Base-by-base conservation (phyloP, 805 yeast genomes). In the Candida arabinofermentans region DNA sequence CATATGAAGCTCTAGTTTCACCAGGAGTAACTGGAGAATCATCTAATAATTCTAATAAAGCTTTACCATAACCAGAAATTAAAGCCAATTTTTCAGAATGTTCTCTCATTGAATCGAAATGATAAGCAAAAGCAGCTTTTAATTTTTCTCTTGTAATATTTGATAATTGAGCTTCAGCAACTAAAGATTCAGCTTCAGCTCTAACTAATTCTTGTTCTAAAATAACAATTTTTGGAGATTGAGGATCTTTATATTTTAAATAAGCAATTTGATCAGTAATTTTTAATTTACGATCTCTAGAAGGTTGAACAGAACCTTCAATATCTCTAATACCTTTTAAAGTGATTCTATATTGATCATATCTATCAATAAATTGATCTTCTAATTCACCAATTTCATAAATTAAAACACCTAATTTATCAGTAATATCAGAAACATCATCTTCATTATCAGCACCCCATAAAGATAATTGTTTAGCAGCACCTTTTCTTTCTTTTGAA, bases 401-500 rank as follows among this genome's bases (percentile, higher is more conserved):
- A 61, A 93, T 81, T 53, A 91, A 75, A 42, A 91, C 97, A 64
- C 98, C 98, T 65, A 91, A 79, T 71, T 93, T 90, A 71, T 91
- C 99, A 54, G 98, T 91, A 51, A 91, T 89, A 67, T 91, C 98
- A 48, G 93, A 81, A 42, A 91, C 96, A 60, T 91, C 99, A 60
- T 91, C 98, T 65, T 91, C 98, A 64, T 90, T 89, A 63, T 85
- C 95, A 67, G 86, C 96, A 72, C 99, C 99, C 99, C 99, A 91
- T 54, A 83, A 66, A 27, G 97, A 89, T 65, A 91, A 79, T 74
- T 91, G 98, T 75, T 89, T 90, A 58, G 98, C 99, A 55, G 90
- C 96, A 59, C 85, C 90, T 66, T 90, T 83, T 67, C 97, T 82
- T 75, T 93, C 98, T 59, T 85, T 79, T 55, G 97, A 88, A 46